Evolutionary conservation across 305 asterid genomes (phyloP).

Genomic region (Ilex paraguariensis): DNA sequence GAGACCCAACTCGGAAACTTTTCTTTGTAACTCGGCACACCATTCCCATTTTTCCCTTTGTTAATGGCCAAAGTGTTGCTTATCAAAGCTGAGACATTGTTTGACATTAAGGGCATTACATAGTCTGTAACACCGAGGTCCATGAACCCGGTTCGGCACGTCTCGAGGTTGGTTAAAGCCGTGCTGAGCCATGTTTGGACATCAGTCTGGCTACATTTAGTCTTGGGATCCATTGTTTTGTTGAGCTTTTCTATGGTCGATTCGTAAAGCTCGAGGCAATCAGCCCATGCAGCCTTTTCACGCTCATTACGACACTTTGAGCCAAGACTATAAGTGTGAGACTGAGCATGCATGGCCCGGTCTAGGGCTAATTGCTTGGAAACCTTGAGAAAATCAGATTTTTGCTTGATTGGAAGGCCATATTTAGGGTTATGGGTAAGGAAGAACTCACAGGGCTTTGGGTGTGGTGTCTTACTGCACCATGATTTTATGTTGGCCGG

Average conservation of each 20-base stretch:
- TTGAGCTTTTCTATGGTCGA: neutral
- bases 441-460: neutral
- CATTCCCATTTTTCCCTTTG: neutral
- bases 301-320: neutral
- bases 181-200: neutral
- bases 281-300: constrained; percentile 8
- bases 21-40: neutral
- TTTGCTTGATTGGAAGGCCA: neutral
- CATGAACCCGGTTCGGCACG: neutral
- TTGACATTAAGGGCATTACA: neutral
- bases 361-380: neutral
- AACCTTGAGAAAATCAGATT: neutral
- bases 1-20: neutral
- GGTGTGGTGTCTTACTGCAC: neutral
- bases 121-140: neutral
- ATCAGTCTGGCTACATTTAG: neutral
- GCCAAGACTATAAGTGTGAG: neutral
- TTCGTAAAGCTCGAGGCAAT: constrained; percentile 4
- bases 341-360: constrained; percentile 2
- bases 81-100: neutral
- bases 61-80: neutral
- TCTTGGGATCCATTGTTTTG: constrained; percentile 3
- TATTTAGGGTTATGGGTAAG: neutral
- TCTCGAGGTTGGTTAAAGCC: neutral
- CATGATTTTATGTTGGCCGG: neutral